A percentile compares a stretch with the other conserved stretches of the same genome.
Evolutionary conservation across 495 filamentous ascomycete genomes (phyloP).

Genomic region (Neurospora intermedia): DNA sequence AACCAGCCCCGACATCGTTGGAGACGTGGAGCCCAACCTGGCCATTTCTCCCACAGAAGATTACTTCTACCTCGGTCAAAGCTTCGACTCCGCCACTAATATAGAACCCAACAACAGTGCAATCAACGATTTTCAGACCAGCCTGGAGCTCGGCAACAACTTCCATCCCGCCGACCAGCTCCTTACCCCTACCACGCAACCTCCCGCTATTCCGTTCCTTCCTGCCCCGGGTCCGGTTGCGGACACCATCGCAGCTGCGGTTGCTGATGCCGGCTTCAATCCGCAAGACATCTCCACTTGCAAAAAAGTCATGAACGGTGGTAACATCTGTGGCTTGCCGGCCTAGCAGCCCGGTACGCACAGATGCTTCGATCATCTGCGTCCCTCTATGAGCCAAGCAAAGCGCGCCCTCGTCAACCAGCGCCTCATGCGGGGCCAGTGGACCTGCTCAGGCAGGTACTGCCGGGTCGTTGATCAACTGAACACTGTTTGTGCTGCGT

Average conservation of each 20-base stretch:
- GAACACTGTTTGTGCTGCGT: not conserved
- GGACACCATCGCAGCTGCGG: not conserved
- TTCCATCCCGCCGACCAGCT: not conserved
- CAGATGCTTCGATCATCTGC: not conserved
- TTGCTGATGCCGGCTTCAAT: not conserved
- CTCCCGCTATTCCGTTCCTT: not conserved
- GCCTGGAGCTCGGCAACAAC: not conserved
- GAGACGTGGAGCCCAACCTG: no score
- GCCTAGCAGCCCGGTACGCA: not conserved
- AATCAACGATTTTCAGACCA: no score
- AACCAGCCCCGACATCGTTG: no score
- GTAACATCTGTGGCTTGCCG: no score
- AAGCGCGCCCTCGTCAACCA: not conserved
- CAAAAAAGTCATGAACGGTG: not conserved
- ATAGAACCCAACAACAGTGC: no score
- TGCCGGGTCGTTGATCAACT: not conserved
- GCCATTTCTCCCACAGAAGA: no score
- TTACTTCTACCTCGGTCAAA: no score
- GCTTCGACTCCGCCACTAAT: no score
- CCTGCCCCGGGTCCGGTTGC: not conserved
- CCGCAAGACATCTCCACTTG: not conserved
- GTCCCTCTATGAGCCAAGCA: fast-evolving
- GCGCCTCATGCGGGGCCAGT: not conserved
- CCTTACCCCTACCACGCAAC: not conserved
- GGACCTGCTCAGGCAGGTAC: not conserved